Conservation (phyloP, 192 early-diverging fungal genomes). For the Rhizophagus sp. region DNA sequence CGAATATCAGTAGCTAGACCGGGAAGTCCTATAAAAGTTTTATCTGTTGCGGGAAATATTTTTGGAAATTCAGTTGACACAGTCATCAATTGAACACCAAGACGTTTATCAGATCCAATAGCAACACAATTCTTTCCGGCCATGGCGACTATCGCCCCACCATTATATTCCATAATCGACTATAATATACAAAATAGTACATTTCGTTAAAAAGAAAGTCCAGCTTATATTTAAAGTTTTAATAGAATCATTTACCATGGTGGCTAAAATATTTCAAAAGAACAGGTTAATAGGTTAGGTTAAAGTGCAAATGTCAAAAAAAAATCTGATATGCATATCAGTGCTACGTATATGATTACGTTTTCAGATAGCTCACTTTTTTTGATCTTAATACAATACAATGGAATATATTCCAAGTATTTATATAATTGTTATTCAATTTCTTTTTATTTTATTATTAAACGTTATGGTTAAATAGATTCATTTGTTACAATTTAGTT, state of each 20-base stretch:
- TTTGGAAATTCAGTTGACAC: slow-evolving; percentile 96
- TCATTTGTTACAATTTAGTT: slow-evolving; percentile 32
- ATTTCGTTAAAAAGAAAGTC: no score
- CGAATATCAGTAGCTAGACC: slow-evolving; percentile 96
- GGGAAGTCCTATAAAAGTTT: slow-evolving; percentile 85
- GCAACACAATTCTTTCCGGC: slow-evolving; percentile 98
- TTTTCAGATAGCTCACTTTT: neutral
- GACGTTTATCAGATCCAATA: slow-evolving; percentile 92
- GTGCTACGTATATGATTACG: neutral
- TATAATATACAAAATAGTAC: neutral
- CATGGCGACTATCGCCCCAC: slow-evolving; percentile 94
- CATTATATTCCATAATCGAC: slow-evolving; percentile 90
- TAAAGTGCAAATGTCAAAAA: neutral
- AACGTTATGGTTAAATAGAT: neutral
- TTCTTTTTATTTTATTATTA: neutral
- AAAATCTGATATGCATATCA: neutral
- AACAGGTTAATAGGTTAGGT: no score
- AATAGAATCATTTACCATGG: neutral
- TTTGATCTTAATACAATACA: no score
- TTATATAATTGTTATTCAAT: neutral
- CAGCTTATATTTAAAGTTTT: no score
- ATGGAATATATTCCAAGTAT: slow-evolving; percentile 18
- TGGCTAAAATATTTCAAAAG: neutral
- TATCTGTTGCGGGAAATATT: slow-evolving; percentile 85
- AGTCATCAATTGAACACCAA: slow-evolving; percentile 92